These are phyloP conservation scores for Amanita brunnescens DNA, from an alignment of 768 basidiomycete species.

Conservation along the genomic window DNA sequence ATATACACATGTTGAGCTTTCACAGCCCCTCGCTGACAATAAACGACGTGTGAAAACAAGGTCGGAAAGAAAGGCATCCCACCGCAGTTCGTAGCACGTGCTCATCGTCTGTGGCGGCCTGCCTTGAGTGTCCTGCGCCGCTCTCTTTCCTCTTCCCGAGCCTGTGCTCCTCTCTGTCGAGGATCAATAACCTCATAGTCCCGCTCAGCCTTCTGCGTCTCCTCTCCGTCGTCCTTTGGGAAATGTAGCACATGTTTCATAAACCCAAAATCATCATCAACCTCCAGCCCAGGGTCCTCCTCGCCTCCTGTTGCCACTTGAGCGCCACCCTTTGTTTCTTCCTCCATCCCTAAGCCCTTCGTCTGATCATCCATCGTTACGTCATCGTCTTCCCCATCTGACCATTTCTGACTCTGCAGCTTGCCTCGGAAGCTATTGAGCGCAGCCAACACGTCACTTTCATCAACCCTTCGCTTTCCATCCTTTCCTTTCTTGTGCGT, in stretches of 20 bases:
- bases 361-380: neutral
- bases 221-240: conserved; percentile 72
- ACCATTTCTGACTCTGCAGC: conserved; percentile 38
- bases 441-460: conserved; percentile 60
- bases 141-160: conserved; percentile 72
- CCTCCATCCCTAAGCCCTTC: conserved; percentile 7
- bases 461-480: conserved; percentile 50
- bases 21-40: neutral
- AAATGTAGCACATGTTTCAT: conserved; percentile 65
- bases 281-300: conserved; percentile 55
- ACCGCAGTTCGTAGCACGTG: no score
- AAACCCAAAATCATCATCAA: conserved; percentile 72
- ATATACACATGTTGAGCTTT: neutral
- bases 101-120: neutral
- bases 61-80: no score
- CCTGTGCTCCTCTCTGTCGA: conserved; percentile 58
- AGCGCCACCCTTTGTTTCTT: conserved; percentile 14
- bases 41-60: neutral
- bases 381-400: conserved; percentile 12
- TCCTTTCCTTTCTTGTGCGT: conserved; percentile 41
- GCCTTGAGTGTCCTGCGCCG: conserved; percentile 38
- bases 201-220: conserved; percentile 66
- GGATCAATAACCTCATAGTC: conserved; percentile 92
- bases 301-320: conserved; percentile 9
- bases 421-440: conserved; percentile 65